Base-by-base conservation (phyloP, 2,329 filamentous ascomycete genomes). In the Aurifilum marmelostoma region DNA sequence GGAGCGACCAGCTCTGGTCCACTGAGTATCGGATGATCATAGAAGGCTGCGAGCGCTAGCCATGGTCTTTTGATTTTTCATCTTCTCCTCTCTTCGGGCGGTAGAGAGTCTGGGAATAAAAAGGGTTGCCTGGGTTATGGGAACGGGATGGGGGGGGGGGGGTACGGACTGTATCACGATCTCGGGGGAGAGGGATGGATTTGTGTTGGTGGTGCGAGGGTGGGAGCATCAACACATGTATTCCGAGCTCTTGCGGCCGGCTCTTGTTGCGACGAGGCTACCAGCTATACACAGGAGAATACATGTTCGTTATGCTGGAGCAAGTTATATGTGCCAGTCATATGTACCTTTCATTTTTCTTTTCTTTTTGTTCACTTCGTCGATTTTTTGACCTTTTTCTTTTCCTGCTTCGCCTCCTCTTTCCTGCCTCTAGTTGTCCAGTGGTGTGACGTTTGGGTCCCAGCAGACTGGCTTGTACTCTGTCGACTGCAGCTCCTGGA, bases 381-480 rank as follows among this genome's bases (percentile, higher is more conserved):
- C 41, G 3, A 6, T 18, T 43, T 43, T 18, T 12, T 18, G 7
- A 24, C 1, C 4, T 24, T 50, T 52, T 27, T 12, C 50, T 24
- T 52, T 27, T 14, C 27, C n/a, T 24, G 4, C 24, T 8, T 7
- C 16, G 9, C 12, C 5, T 16, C 11, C 9, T 29, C 9, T 29
- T 29, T 43, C 18, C 16, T n/a, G 14, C 43, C 9, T 11, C 59
- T 70, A 71, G 32, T 71, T 66, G 59, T 87, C 83, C 34, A 87
- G 71, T n/a, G 78, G 73, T 71, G 80, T 79, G 56, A 82, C 77
- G 2, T 85, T 84, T 1, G 87, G 87, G 74, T 89, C 85, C 87
- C 87, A 89, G 59, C 82, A 80, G 72, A 84, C 83, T 6, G 84
- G 83, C n/a, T 80, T 79, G 71, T 89, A 88, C 68, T 86, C 83